phyloP scores from a whole-genome alignment of 108 stramenopile genomes.

The Pseudonitzschia multistriata region DNA sequence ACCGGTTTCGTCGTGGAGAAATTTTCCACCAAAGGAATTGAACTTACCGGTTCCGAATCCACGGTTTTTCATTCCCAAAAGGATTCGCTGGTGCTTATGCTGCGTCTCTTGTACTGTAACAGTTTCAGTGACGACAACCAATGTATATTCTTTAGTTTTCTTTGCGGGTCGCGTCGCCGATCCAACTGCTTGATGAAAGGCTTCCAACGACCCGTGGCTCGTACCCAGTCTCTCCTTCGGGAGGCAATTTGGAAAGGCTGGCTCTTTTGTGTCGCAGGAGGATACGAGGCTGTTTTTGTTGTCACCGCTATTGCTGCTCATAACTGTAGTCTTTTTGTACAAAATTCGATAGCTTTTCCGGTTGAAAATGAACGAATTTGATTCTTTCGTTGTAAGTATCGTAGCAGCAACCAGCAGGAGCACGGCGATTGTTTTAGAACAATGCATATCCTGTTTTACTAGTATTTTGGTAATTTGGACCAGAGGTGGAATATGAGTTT shows the following conservation, averaged over 20 bases:
- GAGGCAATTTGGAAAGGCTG: conserved; percentile 17
- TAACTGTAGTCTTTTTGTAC: background rate
- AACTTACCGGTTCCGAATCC: conserved; percentile 76
- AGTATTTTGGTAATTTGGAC: too few species aligned
- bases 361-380: background rate
- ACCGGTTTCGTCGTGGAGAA: conserved; percentile 37
- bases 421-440: too few species aligned
- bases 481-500: too few species aligned
- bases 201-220: conserved; percentile 14
- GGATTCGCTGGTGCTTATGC: conserved; percentile 29
- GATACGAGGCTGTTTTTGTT: background rate
- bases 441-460: too few species aligned
- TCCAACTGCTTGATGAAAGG: conserved; percentile 11
- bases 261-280: too few species aligned
- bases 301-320: background rate
- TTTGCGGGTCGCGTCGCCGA: background rate
- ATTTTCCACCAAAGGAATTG: conserved; percentile 76
- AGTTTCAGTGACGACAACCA: conserved; percentile 40
- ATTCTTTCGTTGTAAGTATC: background rate
- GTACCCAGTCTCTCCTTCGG: conserved; percentile 26
- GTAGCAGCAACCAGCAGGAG: background rate
- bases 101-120: too few species aligned
- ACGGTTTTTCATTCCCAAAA: conserved; percentile 67
- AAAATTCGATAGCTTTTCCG: background rate
- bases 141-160: conserved; percentile 37